phyloP scores from a whole-genome alignment of 1,284 basidiomycete species.

The Ustilago lituana region DNA sequence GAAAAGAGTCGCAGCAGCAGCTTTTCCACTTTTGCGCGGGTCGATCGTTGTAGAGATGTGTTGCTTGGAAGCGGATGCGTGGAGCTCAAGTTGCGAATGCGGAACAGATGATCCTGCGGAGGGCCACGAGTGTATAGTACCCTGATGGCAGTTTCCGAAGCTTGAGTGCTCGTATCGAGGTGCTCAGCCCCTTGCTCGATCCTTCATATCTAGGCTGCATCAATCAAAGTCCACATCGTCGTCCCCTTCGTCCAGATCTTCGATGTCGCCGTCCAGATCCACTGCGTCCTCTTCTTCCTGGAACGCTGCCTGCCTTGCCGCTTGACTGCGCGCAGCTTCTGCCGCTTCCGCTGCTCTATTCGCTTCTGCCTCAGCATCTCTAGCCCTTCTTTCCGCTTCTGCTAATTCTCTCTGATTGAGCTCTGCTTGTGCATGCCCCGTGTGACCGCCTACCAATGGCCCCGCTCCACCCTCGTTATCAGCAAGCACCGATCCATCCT shows the following conservation, averaged over 20 bases:
- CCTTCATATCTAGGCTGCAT: not conserved
- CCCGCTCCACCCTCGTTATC: slow-evolving; percentile 15
- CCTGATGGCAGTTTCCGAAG: too few relatives aligned
- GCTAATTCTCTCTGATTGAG: slow-evolving; percentile 18
- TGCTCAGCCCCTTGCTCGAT: too few relatives aligned
- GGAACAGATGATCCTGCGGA: too few relatives aligned
- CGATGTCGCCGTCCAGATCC: slow-evolving; percentile 56
- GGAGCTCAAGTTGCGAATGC: too few relatives aligned
- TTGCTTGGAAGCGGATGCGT: too few relatives aligned
- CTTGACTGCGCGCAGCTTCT: slow-evolving; percentile 32
- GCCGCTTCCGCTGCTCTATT: slow-evolving; percentile 31
- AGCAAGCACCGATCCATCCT: slow-evolving; percentile 13
- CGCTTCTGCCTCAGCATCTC: slow-evolving; percentile 42
- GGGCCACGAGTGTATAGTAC: too few relatives aligned
- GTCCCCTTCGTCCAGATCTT: slow-evolving; percentile 52
- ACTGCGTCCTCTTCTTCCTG: slow-evolving; percentile 45
- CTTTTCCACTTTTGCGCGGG: too few relatives aligned
- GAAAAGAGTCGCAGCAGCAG: too few relatives aligned
- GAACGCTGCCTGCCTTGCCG: slow-evolving; percentile 38
- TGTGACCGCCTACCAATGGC: slow-evolving; percentile 29
- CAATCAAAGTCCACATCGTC: slow-evolving; percentile 50
- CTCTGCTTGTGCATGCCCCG: slow-evolving; percentile 42
- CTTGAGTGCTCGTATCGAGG: too few relatives aligned
- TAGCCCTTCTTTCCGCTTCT: slow-evolving; percentile 35
- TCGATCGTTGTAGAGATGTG: too few relatives aligned